A percentile compares a stretch with the other conserved stretches of the same genome.
Evolutionary conservation across 495 filamentous ascomycete genomes (phyloP).

Genomic region (Aspergillus leporis): DNA sequence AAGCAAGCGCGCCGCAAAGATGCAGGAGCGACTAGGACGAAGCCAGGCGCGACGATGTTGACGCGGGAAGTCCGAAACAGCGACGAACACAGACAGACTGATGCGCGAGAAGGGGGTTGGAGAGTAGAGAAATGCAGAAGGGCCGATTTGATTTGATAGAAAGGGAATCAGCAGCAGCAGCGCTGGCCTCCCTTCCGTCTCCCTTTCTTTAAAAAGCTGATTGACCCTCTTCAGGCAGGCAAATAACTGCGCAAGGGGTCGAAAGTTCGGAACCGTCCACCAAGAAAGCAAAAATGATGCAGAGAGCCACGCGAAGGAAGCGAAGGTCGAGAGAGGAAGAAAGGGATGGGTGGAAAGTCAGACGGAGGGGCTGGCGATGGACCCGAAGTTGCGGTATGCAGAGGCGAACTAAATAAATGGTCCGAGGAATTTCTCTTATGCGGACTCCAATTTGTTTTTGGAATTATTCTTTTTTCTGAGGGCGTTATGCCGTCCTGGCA

Average conservation of each 20-base stretch:
- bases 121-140: slow-evolving; percentile 12
- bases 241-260: slow-evolving; percentile 25
- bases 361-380: slow-evolving; percentile 20
- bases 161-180: slow-evolving; percentile 26
- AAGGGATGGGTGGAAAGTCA: slow-evolving; percentile 24
- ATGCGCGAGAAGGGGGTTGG: slow-evolving; percentile 17
- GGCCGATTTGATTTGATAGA: slow-evolving; percentile 21
- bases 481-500: neutral
- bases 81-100: slow-evolving; percentile 12
- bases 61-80: slow-evolving; percentile 24
- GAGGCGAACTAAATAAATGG: slow-evolving; percentile 22
- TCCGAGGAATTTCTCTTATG: slow-evolving; percentile 27
- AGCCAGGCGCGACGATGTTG: slow-evolving; percentile 25
- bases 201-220: slow-evolving; percentile 30
- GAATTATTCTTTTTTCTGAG: neutral
- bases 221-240: slow-evolving; percentile 16
- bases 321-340: slow-evolving; percentile 18
- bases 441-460: too few species aligned
- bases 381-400: slow-evolving; percentile 33
- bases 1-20: slow-evolving; percentile 29
- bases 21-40: slow-evolving; percentile 25
- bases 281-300: slow-evolving; percentile 17
- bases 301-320: slow-evolving; percentile 26
- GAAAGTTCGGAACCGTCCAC: slow-evolving; percentile 10
- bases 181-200: slow-evolving; percentile 24